Evolutionary conservation across 306 rosid genomes (phyloP).

Genomic region (Arachis stenosperma): DNA sequence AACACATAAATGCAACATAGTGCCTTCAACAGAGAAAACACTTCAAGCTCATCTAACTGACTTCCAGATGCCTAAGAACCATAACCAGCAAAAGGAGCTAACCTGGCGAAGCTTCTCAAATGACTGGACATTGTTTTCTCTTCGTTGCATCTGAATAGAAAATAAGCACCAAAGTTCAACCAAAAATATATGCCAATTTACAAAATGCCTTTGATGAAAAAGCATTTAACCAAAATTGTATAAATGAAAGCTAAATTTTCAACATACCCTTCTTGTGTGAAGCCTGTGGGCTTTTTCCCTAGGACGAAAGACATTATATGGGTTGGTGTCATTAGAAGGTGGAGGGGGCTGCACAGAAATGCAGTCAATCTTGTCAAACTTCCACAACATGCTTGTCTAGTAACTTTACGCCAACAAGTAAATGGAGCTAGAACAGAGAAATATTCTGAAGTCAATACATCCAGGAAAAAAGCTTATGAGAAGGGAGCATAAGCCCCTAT

Average conservation of each 20-base stretch:
- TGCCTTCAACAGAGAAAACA: neutral
- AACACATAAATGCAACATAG: neutral
- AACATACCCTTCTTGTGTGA: conserved; percentile 92
- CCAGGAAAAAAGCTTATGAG: neutral
- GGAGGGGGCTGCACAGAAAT: conserved; percentile 86
- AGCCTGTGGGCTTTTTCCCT: conserved; percentile 99
- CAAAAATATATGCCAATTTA: neutral
- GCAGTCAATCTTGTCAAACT: conserved; percentile 46
- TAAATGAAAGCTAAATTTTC: conserved; percentile 34
- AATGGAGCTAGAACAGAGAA: neutral
- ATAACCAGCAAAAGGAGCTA: conserved; percentile 27
- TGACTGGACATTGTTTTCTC: conserved; percentile 90
- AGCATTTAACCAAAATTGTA: conserved; percentile 24
- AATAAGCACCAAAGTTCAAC: neutral
- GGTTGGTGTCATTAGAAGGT: conserved; percentile 95
- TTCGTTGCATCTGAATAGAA: conserved; percentile 73
- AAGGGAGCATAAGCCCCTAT: neutral
- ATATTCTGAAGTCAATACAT: neutral
- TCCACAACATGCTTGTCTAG: neutral
- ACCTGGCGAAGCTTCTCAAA: conserved; percentile 94
- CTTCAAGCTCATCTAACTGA: neutral
- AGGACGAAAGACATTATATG: conserved; percentile 97
- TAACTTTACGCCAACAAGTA: neutral
- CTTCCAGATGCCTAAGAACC: neutral
- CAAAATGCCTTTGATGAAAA: conserved; percentile 5